Evolutionary conservation across 164 flowering plant species (phyloP), one percentile per base, ranked within the genome.

Genomic region (Protea cynaroides): DNA sequence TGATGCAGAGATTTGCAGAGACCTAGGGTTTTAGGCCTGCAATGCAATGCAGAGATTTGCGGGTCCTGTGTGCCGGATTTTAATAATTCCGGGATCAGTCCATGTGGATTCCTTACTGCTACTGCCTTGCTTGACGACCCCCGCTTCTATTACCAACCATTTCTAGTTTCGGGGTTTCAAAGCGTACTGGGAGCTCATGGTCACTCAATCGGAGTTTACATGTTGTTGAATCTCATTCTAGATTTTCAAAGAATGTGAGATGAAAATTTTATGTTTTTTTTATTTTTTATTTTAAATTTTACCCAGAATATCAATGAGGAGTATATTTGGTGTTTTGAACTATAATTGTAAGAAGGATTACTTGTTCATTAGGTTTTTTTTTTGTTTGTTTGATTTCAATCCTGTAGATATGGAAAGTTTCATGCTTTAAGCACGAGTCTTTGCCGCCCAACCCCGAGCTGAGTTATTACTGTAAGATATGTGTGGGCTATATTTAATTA

Each of bases 361-460:
- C 0, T 37, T 29, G 8, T 12, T 11, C 5, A 37, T 1, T 46
- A n/a, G n/a, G 7, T 4, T n/a, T n/a, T n/a, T n/a, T n/a, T n/a
- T n/a, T n/a, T n/a, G n/a, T n/a, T n/a, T n/a, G 12, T 61, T 12
- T 59, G 29, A 44, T 37, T 40, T 60, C 7, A 14, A 18, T 44
- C 46, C 38, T 1, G 78, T 66, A 84, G 94, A 81, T 57, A 71
- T 82, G 83, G 87, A 87, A 74, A 65, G 66, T 88, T 71, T 78
- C 76, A 14, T 90, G 97, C 74, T 87, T 86, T 77, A 79, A 80
- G 68, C 76, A 76, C 63, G 82, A 81, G 36, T 71, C 64, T 37
- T 60, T 78, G 58, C 66, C 87, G 0, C 82, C 71, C 24, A 61
- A 44, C 14, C 61, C 75, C 3, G 71, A 75, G 58, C 64, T 1